phyloP scores from a whole-genome alignment of 2,329 filamentous ascomycete genomes.

The Colletotrichum chrysophilum region DNA sequence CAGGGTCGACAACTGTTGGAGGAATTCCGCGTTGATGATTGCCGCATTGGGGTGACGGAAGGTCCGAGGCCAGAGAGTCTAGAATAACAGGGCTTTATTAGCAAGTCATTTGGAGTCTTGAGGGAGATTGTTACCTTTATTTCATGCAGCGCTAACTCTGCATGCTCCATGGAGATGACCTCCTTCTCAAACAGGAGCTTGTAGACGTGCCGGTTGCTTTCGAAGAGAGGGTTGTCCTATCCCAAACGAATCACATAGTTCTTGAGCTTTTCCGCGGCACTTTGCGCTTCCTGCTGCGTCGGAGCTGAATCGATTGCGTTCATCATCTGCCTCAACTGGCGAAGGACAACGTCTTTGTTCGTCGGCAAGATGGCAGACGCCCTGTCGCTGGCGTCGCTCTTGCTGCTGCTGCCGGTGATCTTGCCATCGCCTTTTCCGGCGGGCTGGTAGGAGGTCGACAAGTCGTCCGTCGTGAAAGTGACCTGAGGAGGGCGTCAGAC shows the following conservation, averaged over 20 bases:
- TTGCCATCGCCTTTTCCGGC: neutral
- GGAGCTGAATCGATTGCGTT: neutral
- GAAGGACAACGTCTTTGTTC: fast-evolving
- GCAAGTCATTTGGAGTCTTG: neutral
- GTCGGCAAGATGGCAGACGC: neutral
- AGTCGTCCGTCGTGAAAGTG: neutral
- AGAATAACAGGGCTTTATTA: neutral
- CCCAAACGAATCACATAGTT: too few relatives aligned
- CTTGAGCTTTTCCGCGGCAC: neutral
- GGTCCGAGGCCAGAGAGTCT: too few relatives aligned
- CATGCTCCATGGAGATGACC: neutral
- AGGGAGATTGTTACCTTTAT: neutral
- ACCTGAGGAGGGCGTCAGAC: neutral
- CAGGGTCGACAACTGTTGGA: neutral
- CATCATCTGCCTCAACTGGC: neutral
- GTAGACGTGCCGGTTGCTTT: neutral
- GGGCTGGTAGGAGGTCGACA: neutral
- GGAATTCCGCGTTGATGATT: too few relatives aligned
- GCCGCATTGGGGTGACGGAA: too few relatives aligned
- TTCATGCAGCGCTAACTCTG: neutral
- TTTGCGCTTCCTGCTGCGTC: neutral
- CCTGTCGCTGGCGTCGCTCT: neutral
- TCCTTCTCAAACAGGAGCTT: neutral
- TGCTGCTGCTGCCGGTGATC: neutral
- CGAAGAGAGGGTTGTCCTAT: neutral